A percentile compares a stretch with the other conserved stretches of the same genome.
Conservation (phyloP, 176 grass and related monocot species). For the Rhynchospora breviuscula region DNA sequence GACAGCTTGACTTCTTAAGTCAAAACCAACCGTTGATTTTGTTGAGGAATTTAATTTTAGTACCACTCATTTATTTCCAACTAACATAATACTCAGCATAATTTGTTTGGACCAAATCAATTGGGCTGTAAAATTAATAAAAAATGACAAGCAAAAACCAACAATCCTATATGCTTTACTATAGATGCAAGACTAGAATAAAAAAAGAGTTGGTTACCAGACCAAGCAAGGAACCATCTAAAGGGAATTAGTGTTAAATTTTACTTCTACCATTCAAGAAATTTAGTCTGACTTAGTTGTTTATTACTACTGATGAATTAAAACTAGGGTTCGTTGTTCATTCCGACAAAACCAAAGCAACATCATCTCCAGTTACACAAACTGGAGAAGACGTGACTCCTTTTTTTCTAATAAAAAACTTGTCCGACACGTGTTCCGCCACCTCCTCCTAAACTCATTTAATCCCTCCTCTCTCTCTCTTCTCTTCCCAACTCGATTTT, state of each 20-base stretch:
- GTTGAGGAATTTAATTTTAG: background rate
- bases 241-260: background rate
- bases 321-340: background rate
- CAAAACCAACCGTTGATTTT: background rate
- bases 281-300: background rate
- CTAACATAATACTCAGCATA: background rate
- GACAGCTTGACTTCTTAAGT: background rate
- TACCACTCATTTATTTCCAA: background rate
- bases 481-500: background rate
- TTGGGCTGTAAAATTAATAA: background rate
- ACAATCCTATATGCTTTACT: background rate
- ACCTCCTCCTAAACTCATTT: conserved; percentile 11
- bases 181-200: background rate
- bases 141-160: background rate
- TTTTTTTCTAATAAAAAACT: conserved; percentile 15
- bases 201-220: background rate
- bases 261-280: background rate
- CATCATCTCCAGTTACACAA: background rate
- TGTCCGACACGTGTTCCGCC: conserved; percentile 19
- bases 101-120: background rate
- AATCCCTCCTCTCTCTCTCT: background rate
- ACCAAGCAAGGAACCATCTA: background rate
- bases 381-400: background rate
- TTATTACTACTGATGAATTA: no score
- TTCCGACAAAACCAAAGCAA: background rate